A percentile compares a stretch with the other conserved stretches of the same genome.
These are phyloP conservation scores for Scedosporium boydii DNA, from an alignment of 2,329 filamentous ascomycete genomes.

Conservation along the genomic window DNA sequence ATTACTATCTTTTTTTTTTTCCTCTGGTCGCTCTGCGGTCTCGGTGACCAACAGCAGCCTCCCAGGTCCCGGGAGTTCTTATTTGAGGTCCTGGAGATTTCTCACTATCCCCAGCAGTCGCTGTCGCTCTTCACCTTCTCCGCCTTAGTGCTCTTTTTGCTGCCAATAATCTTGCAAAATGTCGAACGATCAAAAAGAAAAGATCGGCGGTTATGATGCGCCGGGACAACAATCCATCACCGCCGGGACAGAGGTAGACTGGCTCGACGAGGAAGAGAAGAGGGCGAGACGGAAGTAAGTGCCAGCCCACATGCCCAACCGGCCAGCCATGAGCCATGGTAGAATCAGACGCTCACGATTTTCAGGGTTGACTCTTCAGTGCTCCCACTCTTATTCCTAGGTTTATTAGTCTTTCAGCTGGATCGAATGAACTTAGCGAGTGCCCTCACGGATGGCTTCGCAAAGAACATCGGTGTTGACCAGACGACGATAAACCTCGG, in stretches of 20 bases:
- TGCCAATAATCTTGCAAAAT: not conserved
- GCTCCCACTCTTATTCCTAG: slow-evolving; percentile 37
- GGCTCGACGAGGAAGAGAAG: not conserved
- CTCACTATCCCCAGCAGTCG: no score
- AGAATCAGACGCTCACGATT: not conserved
- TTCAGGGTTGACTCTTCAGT: slow-evolving; percentile 35
- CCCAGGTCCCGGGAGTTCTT: not conserved
- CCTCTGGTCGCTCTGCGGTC: no score
- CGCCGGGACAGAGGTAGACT: not conserved
- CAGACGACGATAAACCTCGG: slow-evolving; percentile 41
- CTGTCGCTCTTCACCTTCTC: no score
- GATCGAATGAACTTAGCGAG: slow-evolving; percentile 44
- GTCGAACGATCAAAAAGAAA: not conserved
- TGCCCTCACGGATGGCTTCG: slow-evolving; percentile 38
- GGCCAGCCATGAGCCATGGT: not conserved
- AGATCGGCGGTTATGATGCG: not conserved
- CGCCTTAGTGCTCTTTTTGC: no score
- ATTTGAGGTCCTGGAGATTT: not conserved
- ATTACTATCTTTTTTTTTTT: not conserved
- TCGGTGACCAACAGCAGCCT: no score
- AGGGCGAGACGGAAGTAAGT: not conserved
- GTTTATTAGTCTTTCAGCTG: slow-evolving; percentile 39
- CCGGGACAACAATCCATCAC: not conserved
- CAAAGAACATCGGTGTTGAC: slow-evolving; percentile 28
- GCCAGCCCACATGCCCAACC: not conserved